Base-by-base conservation (phyloP, 1,284 basidiomycete genomes). In the Boletus smithii region DNA sequence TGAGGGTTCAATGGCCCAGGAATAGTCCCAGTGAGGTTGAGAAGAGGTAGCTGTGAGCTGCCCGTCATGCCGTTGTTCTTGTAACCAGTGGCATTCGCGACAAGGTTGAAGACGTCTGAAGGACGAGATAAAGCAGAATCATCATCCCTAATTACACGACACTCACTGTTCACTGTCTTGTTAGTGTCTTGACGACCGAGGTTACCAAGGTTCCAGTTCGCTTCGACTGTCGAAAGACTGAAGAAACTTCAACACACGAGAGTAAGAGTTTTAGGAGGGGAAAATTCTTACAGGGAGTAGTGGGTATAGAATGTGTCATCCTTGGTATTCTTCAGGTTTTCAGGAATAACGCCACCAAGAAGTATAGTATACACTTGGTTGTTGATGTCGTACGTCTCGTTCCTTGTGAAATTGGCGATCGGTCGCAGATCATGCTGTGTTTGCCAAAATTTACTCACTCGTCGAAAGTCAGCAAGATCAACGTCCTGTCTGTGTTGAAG, bases 221-320 rank as follows among this genome's bases (percentile, higher is more conserved):
- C 73, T 67, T 85, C 64, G 22, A 84, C 76, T 5, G 81, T 80
- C 14, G 76, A 75, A 39, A 87, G 61, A 27, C 61, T 65, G 30
- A 16, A 34, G 16, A 35, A 44, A 6, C 5, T 34, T 55, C 18
- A 49, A 27, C 6, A 39, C 27, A 7, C 20, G 14, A 11, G n/a
- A 30, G 24, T 18, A 1, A 35, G 5, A n/a, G 5, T 3, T 31
- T 36, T 23, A 5, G 0, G 7, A 11, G 5, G 5, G 13, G 5
- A 4, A 4, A 9, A 26, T 17, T 22, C 62, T 51, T 42, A 64
- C 29, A 69, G 56, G 14, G 80, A 81, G 68, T 84, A 86, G 63
- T 86, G 84, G 2, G 79, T 78, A 65, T 84, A 84, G 69, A 74
- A 82, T 1, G 70, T 76, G 14, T 65, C 44, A 60, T 83, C 81